Evolutionary conservation across 768 basidiomycete species (phyloP).

Genomic region (Auriscalpium vulgare): DNA sequence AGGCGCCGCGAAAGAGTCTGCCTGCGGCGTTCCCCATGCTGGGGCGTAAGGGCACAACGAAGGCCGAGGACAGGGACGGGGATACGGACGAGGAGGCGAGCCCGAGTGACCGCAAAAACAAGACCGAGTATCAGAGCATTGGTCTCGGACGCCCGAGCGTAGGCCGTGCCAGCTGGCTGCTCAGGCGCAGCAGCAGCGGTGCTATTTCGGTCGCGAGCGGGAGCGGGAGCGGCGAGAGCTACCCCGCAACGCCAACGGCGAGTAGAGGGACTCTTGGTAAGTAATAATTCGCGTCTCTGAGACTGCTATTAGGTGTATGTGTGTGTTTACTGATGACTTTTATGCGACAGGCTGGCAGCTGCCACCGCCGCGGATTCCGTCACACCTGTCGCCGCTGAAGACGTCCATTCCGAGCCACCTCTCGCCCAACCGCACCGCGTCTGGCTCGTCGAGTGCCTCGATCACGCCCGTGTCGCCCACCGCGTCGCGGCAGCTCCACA

Average conservation of each 20-base stretch:
- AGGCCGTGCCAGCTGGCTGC: constrained; percentile 47
- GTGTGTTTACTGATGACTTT: not conserved
- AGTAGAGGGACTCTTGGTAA: constrained; percentile 38
- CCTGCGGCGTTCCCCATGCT: constrained; percentile 60
- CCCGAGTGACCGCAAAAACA: constrained; percentile 44
- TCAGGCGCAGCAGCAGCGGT: constrained; percentile 75
- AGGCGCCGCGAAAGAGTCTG: constrained; percentile 60
- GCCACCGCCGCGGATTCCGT: constrained; percentile 40
- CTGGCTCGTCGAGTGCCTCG: constrained; percentile 39
- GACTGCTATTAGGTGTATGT: not conserved
- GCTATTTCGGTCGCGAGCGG: constrained; percentile 53
- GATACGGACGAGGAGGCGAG: constrained; percentile 47
- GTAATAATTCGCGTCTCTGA: not conserved
- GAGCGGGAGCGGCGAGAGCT: constrained; percentile 49
- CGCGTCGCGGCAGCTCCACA: not conserved
- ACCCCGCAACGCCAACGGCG: constrained; percentile 53
- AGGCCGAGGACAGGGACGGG: constrained; percentile 49
- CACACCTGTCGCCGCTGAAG: constrained; percentile 41
- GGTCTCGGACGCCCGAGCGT: constrained; percentile 55
- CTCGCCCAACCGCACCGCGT: constrained; percentile 41
- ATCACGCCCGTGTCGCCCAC: constrained; percentile 8
- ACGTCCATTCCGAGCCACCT: constrained; percentile 26
- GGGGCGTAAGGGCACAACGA: constrained; percentile 15
- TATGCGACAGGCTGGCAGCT: constrained; percentile 44
- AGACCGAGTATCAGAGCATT: constrained; percentile 49